A percentile compares a stretch with the other conserved stretches of the same genome.
Conservation (phyloP, 2,329 filamentous ascomycete genomes). For the Tolypocladium guangdongense region DNA sequence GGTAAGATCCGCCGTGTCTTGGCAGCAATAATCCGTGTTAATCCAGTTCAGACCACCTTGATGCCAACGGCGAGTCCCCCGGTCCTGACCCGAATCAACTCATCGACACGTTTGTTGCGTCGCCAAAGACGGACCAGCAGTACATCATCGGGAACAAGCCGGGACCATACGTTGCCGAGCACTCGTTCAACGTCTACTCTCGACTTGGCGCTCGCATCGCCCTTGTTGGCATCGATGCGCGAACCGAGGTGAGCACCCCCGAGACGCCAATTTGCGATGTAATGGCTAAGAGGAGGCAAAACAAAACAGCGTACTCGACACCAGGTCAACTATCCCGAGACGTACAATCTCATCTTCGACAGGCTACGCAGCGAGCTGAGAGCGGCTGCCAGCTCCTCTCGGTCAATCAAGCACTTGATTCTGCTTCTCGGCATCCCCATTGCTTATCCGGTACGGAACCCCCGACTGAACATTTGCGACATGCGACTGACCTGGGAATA, state of each 20-base stretch:
- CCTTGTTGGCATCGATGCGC: slow-evolving; percentile 81
- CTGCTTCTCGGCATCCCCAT: slow-evolving; percentile 80
- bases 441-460: slow-evolving; percentile 57
- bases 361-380: slow-evolving; percentile 63
- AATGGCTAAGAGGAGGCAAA: not conserved
- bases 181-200: slow-evolving; percentile 79
- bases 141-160: slow-evolving; percentile 71
- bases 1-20: slow-evolving; percentile 28
- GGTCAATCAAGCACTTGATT: slow-evolving; percentile 80
- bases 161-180: slow-evolving; percentile 82
- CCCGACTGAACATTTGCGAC: slow-evolving; percentile 6
- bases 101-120: slow-evolving; percentile 60
- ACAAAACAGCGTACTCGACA: slow-evolving; percentile 61
- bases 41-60: slow-evolving; percentile 7
- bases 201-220: slow-evolving; percentile 72
- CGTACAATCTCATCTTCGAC: slow-evolving; percentile 74
- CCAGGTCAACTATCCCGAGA: slow-evolving; percentile 89
- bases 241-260: slow-evolving; percentile 57
- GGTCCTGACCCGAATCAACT: slow-evolving; percentile 61
- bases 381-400: slow-evolving; percentile 53
- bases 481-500: slow-evolving; percentile 16
- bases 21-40: not conserved
- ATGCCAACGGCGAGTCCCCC: slow-evolving; percentile 24
- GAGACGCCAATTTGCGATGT: not conserved
- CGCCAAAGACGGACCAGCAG: slow-evolving; percentile 46